Evolutionary conservation across 129 eudicot genomes (phyloP), one percentile per base, ranked within the genome.

Genomic region (Calendula officinalis): DNA sequence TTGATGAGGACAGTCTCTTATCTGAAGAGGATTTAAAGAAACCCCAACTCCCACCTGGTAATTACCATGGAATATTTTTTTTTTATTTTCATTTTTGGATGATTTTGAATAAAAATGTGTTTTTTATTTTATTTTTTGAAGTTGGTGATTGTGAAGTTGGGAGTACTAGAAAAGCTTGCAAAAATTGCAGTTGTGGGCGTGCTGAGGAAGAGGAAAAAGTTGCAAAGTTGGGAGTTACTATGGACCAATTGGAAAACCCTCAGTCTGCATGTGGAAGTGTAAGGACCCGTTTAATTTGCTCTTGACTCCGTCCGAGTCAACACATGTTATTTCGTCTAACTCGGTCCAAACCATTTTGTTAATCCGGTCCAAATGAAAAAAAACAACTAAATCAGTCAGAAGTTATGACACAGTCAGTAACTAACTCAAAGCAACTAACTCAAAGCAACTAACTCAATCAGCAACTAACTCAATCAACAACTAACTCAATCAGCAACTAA

Each of bases 1-100:
- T 91, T 80, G 98, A 91, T 35, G 98, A 91, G 83, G 98, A 91
- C 61, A 84, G 94, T 63, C 96, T 91, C 60, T 76, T 91, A 61
- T 87, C 86, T 22, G 98, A 91, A 80, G 98, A 91, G 69, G 98
- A 91, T 74, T 65, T 87, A 50, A 87, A 87, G 83, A 91, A 87
- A 77, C 98, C 98, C 35, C 79, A 82, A 60, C 75, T 82, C 50
- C 94, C 95, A 65, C 74, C 77, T 59, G 94, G 97, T 91, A 78
- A 51, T 74, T 12, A 12, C 4, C 32, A 6, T 7, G 5, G 43
- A 62, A 8, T 42, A 14, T 32, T 32, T 4, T 30, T 4, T 30
- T 1, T 44, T 13, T 2, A 14, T 40, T 50, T 30, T 34, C 42
- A 44, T 1, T 15, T 0, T 46, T 57, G 45, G 27, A 22, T 43